Base-by-base conservation (phyloP, 2,329 filamentous ascomycete genomes). In the Camillea tinctor region DNA sequence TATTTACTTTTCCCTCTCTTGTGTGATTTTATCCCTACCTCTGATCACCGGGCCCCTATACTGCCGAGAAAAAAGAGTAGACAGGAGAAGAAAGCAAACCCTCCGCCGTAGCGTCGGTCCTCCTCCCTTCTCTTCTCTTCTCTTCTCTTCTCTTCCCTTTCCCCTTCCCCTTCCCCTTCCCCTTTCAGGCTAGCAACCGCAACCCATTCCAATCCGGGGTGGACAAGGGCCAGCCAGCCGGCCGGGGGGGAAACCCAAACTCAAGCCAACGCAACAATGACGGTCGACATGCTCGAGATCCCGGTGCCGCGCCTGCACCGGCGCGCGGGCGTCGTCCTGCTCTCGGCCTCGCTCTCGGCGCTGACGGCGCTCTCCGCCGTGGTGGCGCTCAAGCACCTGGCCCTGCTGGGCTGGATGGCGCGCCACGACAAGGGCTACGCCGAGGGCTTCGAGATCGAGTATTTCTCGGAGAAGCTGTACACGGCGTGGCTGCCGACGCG, bases 321-420 rank as follows among this genome's bases (percentile, higher is more conserved):
- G 51, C 51, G 36, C 15, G 7, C 51, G 21, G 52, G 56, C 4
- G 51, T 22, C 19, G 22, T 51, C 3, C 19, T 44, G 8, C 56
- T 55, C 9, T n/a, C 50, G 3, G 23, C n/a, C n/a, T n/a, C n/a
- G n/a, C n/a, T n/a, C n/a, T n/a, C 23, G 36, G 23, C 26, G 8
- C 36, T 55, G n/a, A 22, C 54, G 36, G 17, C 54, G 4, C 21
- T 58, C 7, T 58, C 56, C 4, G 22, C 40, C 4, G 3, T 24
- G 9, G 51, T 54, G 21, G 22, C 54, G 7, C 15, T 17, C 4
- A 24, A 58, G 40, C 56, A 58, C 13, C 15, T 58, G 2, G 50
- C 50, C 24, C 4, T 58, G 26, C 20, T 58, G 48, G 49, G 23
- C 5, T 58, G 56, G 52, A 55, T 58, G 44, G 50, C n/a, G 8